Evolutionary conservation across 345 rosid species (phyloP).

Genomic region (Brassica nigra): DNA sequence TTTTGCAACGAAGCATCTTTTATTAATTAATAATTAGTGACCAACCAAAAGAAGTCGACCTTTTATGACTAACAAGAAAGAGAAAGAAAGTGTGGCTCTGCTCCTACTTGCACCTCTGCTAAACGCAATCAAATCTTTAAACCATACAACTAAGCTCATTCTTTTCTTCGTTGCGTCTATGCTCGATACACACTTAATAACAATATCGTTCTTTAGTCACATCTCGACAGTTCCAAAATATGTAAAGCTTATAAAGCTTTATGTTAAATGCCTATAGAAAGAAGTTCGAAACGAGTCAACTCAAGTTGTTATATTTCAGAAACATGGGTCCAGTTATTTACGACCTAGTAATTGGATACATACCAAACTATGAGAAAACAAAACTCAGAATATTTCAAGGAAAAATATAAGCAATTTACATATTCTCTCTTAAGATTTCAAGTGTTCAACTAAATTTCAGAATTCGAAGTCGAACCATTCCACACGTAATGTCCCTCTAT

Average conservation of each 20-base stretch:
- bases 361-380: neutral
- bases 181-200: slow-evolving; percentile 15
- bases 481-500: slow-evolving; percentile 27
- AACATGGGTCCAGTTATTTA: slow-evolving; percentile 18
- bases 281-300: slow-evolving; percentile 11
- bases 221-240: neutral
- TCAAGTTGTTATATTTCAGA: slow-evolving; percentile 13
- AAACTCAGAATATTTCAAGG: neutral
- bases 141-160: slow-evolving; percentile 33
- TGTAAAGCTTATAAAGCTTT: neutral
- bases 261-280: neutral
- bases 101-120: slow-evolving; percentile 33
- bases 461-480: slow-evolving; percentile 26
- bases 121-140: slow-evolving; percentile 40
- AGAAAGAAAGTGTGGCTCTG: slow-evolving; percentile 15
- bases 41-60: slow-evolving; percentile 40
- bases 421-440: slow-evolving; percentile 1
- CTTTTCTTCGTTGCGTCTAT: slow-evolving; percentile 38
- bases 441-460: slow-evolving; percentile 27
- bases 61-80: slow-evolving; percentile 10
- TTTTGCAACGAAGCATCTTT: slow-evolving; percentile 22
- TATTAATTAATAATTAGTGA: slow-evolving; percentile 28
- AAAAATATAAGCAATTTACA: neutral
- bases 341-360: slow-evolving; percentile 25
- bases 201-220: neutral